These are phyloP conservation scores for Pseudopyricularia cyperi DNA, from an alignment of 2,329 filamentous ascomycete genomes.

Conservation along the genomic window DNA sequence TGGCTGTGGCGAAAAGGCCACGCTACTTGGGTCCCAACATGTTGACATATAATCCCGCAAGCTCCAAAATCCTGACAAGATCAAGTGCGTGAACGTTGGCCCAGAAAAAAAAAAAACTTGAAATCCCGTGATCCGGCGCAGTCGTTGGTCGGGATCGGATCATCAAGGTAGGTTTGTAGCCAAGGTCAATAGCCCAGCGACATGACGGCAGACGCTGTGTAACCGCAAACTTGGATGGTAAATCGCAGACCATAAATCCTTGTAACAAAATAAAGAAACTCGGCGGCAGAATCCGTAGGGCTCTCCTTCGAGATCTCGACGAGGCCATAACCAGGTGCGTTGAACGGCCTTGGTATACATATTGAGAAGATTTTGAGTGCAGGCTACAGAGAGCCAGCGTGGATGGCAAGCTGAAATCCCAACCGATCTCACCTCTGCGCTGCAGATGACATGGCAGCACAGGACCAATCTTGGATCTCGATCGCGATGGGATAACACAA, in stretches of 20 bases:
- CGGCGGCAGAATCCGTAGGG: background rate
- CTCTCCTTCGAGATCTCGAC: background rate
- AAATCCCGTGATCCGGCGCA: background rate
- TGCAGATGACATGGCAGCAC: background rate
- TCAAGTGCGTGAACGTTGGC: background rate
- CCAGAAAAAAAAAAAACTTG: background rate
- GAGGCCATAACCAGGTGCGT: background rate
- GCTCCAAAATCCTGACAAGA: background rate
- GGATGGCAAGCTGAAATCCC: background rate
- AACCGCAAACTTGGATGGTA: background rate
- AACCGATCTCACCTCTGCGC: background rate
- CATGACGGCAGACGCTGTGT: background rate
- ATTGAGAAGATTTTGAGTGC: background rate
- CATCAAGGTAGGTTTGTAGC: background rate
- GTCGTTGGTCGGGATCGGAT: background rate
- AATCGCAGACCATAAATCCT: background rate
- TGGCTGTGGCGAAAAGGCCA: background rate
- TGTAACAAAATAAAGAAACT: background rate
- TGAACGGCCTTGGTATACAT: background rate
- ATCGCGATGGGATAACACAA: background rate
- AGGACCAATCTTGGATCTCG: background rate
- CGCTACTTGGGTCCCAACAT: background rate
- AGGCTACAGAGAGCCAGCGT: background rate
- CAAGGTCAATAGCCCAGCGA: background rate
- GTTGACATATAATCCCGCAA: background rate